phyloP scores from a whole-genome alignment of 345 rosid genomes.

The Linum usitatissimum region DNA sequence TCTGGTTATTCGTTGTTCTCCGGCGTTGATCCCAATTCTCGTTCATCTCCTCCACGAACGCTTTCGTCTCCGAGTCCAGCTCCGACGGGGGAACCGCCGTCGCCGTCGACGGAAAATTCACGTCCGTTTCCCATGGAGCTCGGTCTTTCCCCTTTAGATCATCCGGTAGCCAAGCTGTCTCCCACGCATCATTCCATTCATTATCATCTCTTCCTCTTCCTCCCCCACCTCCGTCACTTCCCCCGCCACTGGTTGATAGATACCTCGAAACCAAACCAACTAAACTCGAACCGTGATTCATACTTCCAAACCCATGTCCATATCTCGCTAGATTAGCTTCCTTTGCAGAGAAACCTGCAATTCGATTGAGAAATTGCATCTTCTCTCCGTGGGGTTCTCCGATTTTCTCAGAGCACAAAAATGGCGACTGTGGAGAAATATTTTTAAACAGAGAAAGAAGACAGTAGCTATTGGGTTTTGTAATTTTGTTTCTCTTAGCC shows the following conservation, averaged over 20 bases:
- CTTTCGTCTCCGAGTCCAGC: conserved; percentile 63
- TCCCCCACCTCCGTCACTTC: conserved; percentile 15
- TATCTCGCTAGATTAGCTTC: background rate
- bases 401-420: background rate
- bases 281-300: background rate
- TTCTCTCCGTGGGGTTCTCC: too few species aligned
- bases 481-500: background rate
- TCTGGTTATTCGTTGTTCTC: conserved; percentile 21
- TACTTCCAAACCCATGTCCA: background rate
- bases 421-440: background rate
- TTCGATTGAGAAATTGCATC: background rate
- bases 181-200: conserved; percentile 95
- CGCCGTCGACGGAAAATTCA: conserved; percentile 39
- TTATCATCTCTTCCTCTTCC: conserved; percentile 40
- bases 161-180: conserved; percentile 81
- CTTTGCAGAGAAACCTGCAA: background rate
- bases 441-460: background rate
- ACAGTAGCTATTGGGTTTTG: background rate
- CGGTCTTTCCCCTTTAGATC: conserved; percentile 43
- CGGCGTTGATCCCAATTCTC: conserved; percentile 80
- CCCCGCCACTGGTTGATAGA: background rate
- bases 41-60: conserved; percentile 86
- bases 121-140: conserved; percentile 82
- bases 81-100: conserved; percentile 24
- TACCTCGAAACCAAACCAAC: conserved; percentile 25